These are phyloP conservation scores for Naganishia friedmannii DNA, from an alignment of 768 basidiomycete species.

Conservation along the genomic window DNA sequence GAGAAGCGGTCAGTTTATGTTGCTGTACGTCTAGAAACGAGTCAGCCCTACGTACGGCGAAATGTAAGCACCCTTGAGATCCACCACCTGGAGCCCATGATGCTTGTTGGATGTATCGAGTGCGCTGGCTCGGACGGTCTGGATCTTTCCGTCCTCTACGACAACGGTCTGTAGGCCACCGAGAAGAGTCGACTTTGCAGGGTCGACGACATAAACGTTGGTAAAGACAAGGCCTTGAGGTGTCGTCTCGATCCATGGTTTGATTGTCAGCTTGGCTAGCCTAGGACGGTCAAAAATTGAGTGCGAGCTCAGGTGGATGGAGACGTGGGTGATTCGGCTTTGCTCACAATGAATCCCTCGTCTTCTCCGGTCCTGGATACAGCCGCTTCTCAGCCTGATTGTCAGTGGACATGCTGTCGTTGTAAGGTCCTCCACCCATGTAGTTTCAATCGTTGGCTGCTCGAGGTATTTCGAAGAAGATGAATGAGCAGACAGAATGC, in stretches of 20 bases:
- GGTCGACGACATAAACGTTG: conserved; percentile 53
- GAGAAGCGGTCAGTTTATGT: not conserved
- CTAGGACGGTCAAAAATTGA: conserved; percentile 1
- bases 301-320: not conserved
- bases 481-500: not conserved
- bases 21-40: not conserved
- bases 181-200: conserved; percentile 41
- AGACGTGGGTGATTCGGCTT: too few relatives aligned
- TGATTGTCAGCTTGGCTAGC: conserved; percentile 55
- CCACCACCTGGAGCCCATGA: conserved; percentile 37
- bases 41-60: conserved; percentile 45
- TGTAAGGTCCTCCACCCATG: conserved; percentile 12
- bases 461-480: not conserved
- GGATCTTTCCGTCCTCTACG: conserved; percentile 48
- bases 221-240: conserved; percentile 46
- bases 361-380: conserved; percentile 23
- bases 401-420: not conserved
- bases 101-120: conserved; percentile 3
- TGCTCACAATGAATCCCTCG: conserved; percentile 32
- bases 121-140: conserved; percentile 35
- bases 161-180: conserved; percentile 43
- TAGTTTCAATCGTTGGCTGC: not conserved
- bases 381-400: not conserved
- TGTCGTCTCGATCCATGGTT: conserved; percentile 51
- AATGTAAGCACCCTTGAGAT: conserved; percentile 52